Percentiles rank a stretch among this genome's conserved stretches.
phyloP scores from a whole-genome alignment of 805 yeast genomes.

The Candida khao-thaluensis region DNA sequence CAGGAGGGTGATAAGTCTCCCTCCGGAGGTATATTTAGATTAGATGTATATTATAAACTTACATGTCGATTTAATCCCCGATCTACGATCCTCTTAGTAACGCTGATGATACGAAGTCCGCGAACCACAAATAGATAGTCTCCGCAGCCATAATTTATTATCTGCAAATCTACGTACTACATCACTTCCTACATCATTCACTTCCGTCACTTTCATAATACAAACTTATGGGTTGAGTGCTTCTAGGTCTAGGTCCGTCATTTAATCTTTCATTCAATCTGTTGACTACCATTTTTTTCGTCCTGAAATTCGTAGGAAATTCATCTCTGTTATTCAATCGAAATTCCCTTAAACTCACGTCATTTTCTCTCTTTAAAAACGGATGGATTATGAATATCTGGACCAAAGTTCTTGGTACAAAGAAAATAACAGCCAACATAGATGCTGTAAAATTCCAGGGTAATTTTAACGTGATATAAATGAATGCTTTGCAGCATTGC shows the following conservation, averaged over 20 bases:
- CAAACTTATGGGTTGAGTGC: neutral
- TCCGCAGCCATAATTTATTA: too few species aligned
- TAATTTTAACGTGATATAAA: conserved; percentile 12
- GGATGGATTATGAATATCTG: conserved; percentile 19
- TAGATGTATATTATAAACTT: too few species aligned
- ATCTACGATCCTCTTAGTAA: too few species aligned
- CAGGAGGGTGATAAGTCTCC: too few species aligned
- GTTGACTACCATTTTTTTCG: conserved; percentile 2
- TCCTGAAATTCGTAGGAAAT: conserved; percentile 1
- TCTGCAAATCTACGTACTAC: too few species aligned
- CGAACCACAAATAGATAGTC: too few species aligned
- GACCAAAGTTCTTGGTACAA: conserved; percentile 22
- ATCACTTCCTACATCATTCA: too few species aligned
- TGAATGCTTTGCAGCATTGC: neutral
- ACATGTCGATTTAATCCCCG: too few species aligned
- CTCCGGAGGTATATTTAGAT: too few species aligned
- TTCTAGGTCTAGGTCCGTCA: neutral
- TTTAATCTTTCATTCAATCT: conserved; percentile 1
- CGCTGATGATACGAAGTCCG: too few species aligned
- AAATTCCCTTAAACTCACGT: conserved; percentile 16
- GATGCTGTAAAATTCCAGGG: conserved; percentile 19
- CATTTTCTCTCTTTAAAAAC: neutral
- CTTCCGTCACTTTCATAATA: too few species aligned
- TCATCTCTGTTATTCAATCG: conserved; percentile 8
- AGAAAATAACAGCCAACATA: conserved; percentile 17